These are phyloP conservation scores for Asparagopsis taxiformis DNA, from an alignment of 31 red algal genomes.

Conservation along the genomic window DNA sequence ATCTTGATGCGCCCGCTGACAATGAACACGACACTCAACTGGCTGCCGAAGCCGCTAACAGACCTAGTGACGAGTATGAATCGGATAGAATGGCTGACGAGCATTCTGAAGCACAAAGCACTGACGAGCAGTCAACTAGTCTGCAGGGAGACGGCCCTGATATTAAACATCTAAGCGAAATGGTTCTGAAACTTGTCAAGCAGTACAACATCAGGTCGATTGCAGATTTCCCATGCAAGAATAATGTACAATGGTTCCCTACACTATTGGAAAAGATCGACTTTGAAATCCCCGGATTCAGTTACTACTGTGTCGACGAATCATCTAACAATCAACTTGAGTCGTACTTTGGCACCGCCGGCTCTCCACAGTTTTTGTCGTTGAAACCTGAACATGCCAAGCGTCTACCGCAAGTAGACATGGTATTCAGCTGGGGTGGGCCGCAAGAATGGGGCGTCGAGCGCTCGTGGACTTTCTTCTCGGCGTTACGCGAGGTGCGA, in stretches of 20 bases:
- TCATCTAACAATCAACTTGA: slow-evolving; percentile 7
- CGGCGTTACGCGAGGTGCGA: slow-evolving; percentile 27
- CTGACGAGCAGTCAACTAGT: too few relatives aligned
- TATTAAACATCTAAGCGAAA: slow-evolving; percentile 60
- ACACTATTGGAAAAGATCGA: slow-evolving; percentile 50
- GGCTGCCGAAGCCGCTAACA: too few relatives aligned
- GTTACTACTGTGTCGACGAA: slow-evolving; percentile 76
- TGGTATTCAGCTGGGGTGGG: slow-evolving; percentile 64
- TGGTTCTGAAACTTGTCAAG: slow-evolving; percentile 73
- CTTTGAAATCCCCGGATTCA: slow-evolving; percentile 64
- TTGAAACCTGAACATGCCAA: slow-evolving; percentile 40
- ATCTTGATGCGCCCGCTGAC: too few relatives aligned
- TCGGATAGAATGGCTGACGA: too few relatives aligned
- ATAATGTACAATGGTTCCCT: slow-evolving; percentile 69
- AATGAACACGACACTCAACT: too few relatives aligned
- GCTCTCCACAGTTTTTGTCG: slow-evolving; percentile 32
- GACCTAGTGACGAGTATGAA: too few relatives aligned
- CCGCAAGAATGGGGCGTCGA: slow-evolving; percentile 69
- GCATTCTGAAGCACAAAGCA: too few relatives aligned
- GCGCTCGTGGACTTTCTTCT: slow-evolving; percentile 63
- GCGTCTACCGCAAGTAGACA: slow-evolving; percentile 44
- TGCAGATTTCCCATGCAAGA: slow-evolving; percentile 65
- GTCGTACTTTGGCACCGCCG: slow-evolving; percentile 29
- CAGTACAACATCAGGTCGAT: slow-evolving; percentile 34
- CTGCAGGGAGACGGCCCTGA: slow-evolving; percentile 40